Percentiles rank a stretch among this genome's conserved stretches.
phyloP scores from a whole-genome alignment of 73 alveolate species.

The Tetrahymena thermophila region DNA sequence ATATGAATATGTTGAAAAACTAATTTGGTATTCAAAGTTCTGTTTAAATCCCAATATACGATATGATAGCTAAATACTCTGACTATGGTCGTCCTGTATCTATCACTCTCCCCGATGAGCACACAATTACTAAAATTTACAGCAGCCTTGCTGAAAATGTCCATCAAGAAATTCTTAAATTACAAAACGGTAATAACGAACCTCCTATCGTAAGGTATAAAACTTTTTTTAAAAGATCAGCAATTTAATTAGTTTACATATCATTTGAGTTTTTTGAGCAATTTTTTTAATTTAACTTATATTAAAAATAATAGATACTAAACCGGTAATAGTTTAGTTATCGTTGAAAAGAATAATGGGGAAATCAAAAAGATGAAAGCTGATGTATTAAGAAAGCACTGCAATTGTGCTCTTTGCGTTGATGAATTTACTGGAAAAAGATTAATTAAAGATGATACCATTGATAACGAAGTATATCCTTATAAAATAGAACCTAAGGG shows the following conservation, averaged over 20 bases:
- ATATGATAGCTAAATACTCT: slow-evolving; percentile 55
- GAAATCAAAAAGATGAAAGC: slow-evolving; percentile 50
- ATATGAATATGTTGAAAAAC: slow-evolving; percentile 53
- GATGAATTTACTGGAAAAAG: slow-evolving; percentile 73
- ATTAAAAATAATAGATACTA: background rate
- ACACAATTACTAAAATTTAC: slow-evolving; percentile 52
- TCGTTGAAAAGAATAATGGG: slow-evolving; percentile 10
- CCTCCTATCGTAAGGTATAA: slow-evolving; percentile 10
- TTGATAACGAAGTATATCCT: slow-evolving; percentile 77
- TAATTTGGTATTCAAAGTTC: slow-evolving; percentile 78
- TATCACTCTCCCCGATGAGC: slow-evolving; percentile 65
- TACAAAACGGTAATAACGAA: background rate
- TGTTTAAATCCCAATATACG: slow-evolving; percentile 60
- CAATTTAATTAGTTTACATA: no score
- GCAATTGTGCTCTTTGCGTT: slow-evolving; percentile 81
- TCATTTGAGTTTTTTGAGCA: no score
- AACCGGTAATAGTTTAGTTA: slow-evolving; percentile 13
- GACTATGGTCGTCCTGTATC: slow-evolving; percentile 82
- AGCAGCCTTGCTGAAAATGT: slow-evolving; percentile 52
- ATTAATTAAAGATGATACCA: slow-evolving; percentile 39
- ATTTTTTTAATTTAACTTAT: no score
- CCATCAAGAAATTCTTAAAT: slow-evolving; percentile 32
- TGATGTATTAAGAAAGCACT: slow-evolving; percentile 52
- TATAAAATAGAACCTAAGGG: slow-evolving; percentile 73
- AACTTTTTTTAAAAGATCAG: background rate